Evolutionary conservation across 164 flowering plant species (phyloP).

Genomic region (Umbellularia californica): DNA sequence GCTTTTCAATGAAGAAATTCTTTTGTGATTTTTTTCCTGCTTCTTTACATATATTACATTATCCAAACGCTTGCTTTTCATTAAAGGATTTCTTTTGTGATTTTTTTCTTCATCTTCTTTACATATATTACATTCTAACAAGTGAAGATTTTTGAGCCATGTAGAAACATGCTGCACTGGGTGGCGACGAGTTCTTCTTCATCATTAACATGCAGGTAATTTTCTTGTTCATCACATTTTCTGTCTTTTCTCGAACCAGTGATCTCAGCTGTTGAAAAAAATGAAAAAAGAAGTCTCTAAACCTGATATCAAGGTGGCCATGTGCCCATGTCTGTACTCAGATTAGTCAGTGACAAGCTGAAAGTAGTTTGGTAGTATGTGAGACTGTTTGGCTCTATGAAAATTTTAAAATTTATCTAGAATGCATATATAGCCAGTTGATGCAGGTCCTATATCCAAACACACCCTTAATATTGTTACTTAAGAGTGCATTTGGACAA

Average conservation of each 20-base stretch:
- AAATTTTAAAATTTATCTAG: too few relatives aligned
- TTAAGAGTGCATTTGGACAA: not conserved
- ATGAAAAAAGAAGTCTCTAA: not conserved
- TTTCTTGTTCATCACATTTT: not conserved
- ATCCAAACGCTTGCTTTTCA: not conserved
- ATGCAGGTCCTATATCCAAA: not conserved
- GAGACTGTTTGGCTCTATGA: too few relatives aligned
- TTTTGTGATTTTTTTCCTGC: not conserved
- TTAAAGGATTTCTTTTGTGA: not conserved
- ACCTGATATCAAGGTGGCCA: not conserved
- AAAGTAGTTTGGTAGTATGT: too few relatives aligned
- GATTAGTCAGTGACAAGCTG: too few relatives aligned
- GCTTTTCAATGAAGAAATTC: not conserved
- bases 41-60: not conserved
- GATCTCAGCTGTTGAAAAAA: not conserved
- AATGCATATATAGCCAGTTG: too few relatives aligned
- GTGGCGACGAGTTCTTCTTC: slow-evolving; percentile 84
- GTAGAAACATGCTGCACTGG: slow-evolving; percentile 73
- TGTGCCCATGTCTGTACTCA: not conserved
- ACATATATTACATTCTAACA: slow-evolving; percentile 5
- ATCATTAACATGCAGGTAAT: slow-evolving; percentile 86
- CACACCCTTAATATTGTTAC: not conserved
- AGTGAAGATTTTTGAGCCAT: slow-evolving; percentile 4
- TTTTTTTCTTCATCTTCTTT: not conserved
- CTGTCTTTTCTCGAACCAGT: not conserved